These are phyloP conservation scores for Penicillium thymicola DNA, from an alignment of 2,329 filamentous ascomycete genomes.

Conservation along the genomic window DNA sequence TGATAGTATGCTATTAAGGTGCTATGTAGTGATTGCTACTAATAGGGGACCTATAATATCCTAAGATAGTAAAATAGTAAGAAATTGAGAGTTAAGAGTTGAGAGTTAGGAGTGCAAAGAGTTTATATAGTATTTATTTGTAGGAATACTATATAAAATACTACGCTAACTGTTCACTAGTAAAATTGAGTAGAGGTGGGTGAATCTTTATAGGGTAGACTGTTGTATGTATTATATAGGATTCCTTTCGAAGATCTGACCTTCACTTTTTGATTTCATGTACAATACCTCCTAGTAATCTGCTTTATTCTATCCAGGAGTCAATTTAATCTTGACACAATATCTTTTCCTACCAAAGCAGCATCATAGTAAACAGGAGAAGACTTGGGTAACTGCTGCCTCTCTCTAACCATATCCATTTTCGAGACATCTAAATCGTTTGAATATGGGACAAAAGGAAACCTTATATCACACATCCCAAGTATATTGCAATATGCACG, in stretches of 20 bases:
- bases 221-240: not conserved
- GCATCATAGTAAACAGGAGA: not conserved
- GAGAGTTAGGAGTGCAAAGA: no score
- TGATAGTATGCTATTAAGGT: no score
- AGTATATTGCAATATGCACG: constrained; percentile 15
- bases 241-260: constrained; percentile 3
- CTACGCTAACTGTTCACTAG: no score
- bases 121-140: no score
- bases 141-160: no score
- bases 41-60: no score
- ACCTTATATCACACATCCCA: constrained; percentile 19
- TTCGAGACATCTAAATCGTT: constrained; percentile 17
- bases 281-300: constrained; percentile 4
- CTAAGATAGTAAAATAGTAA: no score
- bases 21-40: no score
- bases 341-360: not conserved
- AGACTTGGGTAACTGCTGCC: not conserved
- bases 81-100: no score
- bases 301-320: constrained; percentile 2
- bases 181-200: no score
- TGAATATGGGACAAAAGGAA: constrained; percentile 10
- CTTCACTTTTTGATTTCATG: constrained; percentile 6
- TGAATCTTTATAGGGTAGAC: no score
- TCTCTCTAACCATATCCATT: constrained; percentile 14
- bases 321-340: constrained; percentile 2